Conservation (phyloP, 2,329 filamentous ascomycete species). For the Fusarium poae region DNA sequence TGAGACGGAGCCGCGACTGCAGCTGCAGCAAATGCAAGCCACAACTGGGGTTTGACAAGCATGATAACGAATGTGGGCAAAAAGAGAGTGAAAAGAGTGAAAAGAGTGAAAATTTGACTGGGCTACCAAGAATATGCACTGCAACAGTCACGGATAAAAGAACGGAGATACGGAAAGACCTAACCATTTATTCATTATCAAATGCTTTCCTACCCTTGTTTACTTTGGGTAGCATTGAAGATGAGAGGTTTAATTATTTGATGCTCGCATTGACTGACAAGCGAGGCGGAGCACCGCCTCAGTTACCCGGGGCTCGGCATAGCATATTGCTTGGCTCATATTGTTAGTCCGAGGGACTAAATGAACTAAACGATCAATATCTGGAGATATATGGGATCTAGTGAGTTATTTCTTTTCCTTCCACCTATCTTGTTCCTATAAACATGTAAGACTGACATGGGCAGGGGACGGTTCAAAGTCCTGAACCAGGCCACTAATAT, state of each 20-base stretch:
- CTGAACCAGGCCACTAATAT: constrained; percentile 1
- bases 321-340: background rate
- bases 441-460: background rate
- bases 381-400: background rate
- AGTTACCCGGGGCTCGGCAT: background rate
- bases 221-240: background rate
- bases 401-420: background rate
- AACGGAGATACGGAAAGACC: background rate
- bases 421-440: background rate
- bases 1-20: constrained; percentile 35
- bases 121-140: background rate
- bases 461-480: background rate
- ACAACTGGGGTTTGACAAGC: constrained; percentile 36
- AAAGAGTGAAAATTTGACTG: background rate
- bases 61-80: constrained; percentile 14
- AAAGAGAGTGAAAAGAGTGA: background rate
- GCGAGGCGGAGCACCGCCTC: background rate
- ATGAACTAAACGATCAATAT: background rate
- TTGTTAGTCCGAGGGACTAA: background rate
- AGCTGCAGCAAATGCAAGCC: constrained; percentile 32
- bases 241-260: constrained; percentile 3
- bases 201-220: background rate
- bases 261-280: background rate
- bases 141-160: background rate
- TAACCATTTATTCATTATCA: constrained; percentile 10